phyloP scores from a whole-genome alignment of 2,329 filamentous ascomycete genomes.

The Colletotrichum eremochloae region DNA sequence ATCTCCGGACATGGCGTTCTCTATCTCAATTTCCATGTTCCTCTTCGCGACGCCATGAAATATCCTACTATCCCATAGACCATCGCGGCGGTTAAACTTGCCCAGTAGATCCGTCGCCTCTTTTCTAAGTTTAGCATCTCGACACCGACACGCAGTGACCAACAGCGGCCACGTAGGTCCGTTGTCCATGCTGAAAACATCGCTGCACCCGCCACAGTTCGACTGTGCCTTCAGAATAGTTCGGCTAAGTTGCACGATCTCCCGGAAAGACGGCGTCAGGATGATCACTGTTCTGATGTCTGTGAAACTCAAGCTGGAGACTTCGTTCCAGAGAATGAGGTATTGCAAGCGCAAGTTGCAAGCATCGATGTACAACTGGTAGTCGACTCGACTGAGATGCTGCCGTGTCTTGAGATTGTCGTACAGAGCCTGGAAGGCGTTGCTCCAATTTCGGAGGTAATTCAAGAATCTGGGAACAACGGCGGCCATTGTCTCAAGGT shows the following conservation, averaged over 20 bases:
- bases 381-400: slow-evolving; percentile 44
- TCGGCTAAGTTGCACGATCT: slow-evolving; percentile 55
- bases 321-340: slow-evolving; percentile 55
- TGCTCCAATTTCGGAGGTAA: slow-evolving; percentile 57
- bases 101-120: slow-evolving; percentile 57
- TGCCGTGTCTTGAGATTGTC: slow-evolving; percentile 46
- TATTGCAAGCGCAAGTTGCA: slow-evolving; percentile 59
- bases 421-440: slow-evolving; percentile 55
- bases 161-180: slow-evolving; percentile 61
- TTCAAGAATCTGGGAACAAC: slow-evolving; percentile 54
- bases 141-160: slow-evolving; percentile 56
- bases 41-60: slow-evolving; percentile 56
- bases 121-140: slow-evolving; percentile 53
- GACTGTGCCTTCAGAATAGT: slow-evolving; percentile 50
- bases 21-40: slow-evolving; percentile 52
- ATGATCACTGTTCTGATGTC: slow-evolving; percentile 51
- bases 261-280: slow-evolving; percentile 58
- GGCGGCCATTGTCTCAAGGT: slow-evolving; percentile 47
- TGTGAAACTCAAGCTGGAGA: slow-evolving; percentile 54
- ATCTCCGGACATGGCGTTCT: slow-evolving; percentile 49
- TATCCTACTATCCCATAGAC: slow-evolving; percentile 57
- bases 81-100: slow-evolving; percentile 58
- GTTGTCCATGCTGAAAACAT: slow-evolving; percentile 60
- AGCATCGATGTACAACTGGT: slow-evolving; percentile 51
- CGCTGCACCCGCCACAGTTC: slow-evolving; percentile 40